Conservation (phyloP, 805 yeast species). For the Candida andamanensis region DNA sequence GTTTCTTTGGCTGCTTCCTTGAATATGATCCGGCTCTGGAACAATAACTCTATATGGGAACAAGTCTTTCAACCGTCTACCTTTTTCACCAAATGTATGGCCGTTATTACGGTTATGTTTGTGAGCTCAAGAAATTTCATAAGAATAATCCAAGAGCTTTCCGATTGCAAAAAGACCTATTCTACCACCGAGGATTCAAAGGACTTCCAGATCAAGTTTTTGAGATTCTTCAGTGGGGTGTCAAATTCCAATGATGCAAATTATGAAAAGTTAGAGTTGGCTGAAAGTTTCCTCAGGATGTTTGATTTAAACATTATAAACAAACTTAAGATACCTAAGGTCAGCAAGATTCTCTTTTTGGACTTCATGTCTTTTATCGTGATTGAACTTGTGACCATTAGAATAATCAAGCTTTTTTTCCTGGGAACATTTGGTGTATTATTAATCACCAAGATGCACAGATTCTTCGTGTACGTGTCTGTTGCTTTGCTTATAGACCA, state of each 20-base stretch:
- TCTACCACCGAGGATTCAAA: slow-evolving; percentile 11
- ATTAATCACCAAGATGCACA: slow-evolving; percentile 9
- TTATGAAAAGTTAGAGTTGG: slow-evolving; percentile 6
- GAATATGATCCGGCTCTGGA: slow-evolving; percentile 15
- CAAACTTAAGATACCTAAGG: slow-evolving; percentile 17
- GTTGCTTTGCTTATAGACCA: slow-evolving; percentile 54
- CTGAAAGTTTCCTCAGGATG: background rate
- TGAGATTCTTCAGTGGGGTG: slow-evolving; percentile 25
- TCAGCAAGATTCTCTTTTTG: slow-evolving; percentile 17
- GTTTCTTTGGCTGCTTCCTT: slow-evolving; percentile 25
- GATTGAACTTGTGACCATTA: slow-evolving; percentile 3
- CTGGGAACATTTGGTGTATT: slow-evolving; percentile 11
- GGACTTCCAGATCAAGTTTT: slow-evolving; percentile 16
- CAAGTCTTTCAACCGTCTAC: slow-evolving; percentile 24
- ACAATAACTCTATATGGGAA: slow-evolving; percentile 19
- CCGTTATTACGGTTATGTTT: slow-evolving; percentile 19
- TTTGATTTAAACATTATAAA: slow-evolving; percentile 1
- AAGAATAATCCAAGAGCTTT: slow-evolving; percentile 22
- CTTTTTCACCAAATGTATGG: slow-evolving; percentile 17
- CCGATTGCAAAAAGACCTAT: slow-evolving; percentile 16
- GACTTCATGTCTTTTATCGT: slow-evolving; percentile 11
- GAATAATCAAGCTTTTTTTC: slow-evolving; percentile 9
- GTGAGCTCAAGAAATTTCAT: slow-evolving; percentile 28
- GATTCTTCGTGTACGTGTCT: slow-evolving; percentile 18
- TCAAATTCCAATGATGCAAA: slow-evolving; percentile 11